Evolutionary conservation across 495 filamentous ascomycete species (phyloP), one percentile per base, ranked within the genome.

Genomic region (Penicillium longicatenatum): DNA sequence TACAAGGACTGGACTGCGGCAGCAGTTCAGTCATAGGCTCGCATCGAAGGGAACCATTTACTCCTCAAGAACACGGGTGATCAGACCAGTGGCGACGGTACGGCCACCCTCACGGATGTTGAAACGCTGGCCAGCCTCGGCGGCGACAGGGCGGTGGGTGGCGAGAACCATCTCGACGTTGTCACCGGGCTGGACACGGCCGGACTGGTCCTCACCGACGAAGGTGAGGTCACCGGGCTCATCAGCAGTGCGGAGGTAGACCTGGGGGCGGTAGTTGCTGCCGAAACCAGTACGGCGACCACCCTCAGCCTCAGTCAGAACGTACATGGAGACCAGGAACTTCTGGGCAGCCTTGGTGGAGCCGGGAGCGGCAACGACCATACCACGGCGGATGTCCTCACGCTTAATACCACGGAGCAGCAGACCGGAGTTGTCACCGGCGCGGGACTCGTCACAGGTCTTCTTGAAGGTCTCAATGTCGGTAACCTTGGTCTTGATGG

Each of bases 391-490:
- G 65, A 98, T 78, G 66, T 98, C 95, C 75, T 98, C 95, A 69
- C 94, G 90, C 75, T 89, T 89, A 69, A 98, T 75, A 81, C 94
- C 91, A 75, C 94, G 90, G 73, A 98, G 88, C 21, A 98, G 85
- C 20, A 98, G 88, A 71, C 94, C 94, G n/a, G 93, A 94, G 86
- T 96, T 98, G 79, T 98, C 94, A 69, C 94, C 94, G 52, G 94
- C 94, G 58, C 87, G 84, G 58, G 91, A 91, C 76, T 96, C 91
- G 51, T 94, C 91, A 75, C 93, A 96, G 47, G 90, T 91, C 83
- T 98, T 98, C 84, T 98, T 95, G 84, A 98, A 98, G 57, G 92
- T 98, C 81, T 98, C 94, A 70, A 98, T 97, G 68, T 98, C 94
- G 67, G 94, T 98, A 56, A 98, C 93, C 81, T 97, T 98, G 70